These are phyloP conservation scores for Capronia coronata DNA, from an alignment of 2,329 filamentous ascomycete genomes.

Conservation along the genomic window DNA sequence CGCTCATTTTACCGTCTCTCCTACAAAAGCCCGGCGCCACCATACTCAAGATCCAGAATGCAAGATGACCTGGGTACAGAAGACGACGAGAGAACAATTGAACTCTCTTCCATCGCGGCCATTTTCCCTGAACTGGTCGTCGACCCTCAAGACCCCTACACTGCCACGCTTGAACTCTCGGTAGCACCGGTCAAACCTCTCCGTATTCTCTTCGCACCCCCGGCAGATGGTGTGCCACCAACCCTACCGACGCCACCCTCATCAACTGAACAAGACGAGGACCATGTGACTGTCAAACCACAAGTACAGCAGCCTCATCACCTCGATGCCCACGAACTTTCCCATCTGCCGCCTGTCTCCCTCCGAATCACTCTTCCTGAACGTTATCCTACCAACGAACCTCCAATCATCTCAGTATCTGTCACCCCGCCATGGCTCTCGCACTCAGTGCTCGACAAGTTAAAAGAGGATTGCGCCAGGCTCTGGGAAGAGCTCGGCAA, in stretches of 20 bases:
- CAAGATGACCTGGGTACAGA: constrained; percentile 32
- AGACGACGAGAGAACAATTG: constrained; percentile 54
- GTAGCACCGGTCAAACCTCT: constrained; percentile 51
- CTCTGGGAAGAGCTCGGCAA: constrained; percentile 57
- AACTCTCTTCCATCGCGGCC: constrained; percentile 53
- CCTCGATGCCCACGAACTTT: constrained; percentile 38
- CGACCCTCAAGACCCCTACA: constrained; percentile 42
- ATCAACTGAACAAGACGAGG: constrained; percentile 34
- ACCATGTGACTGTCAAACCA: constrained; percentile 19
- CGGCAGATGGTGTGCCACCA: constrained; percentile 33
- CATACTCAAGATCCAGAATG: constrained; percentile 29
- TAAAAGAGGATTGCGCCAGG: constrained; percentile 43
- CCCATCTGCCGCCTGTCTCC: constrained; percentile 51
- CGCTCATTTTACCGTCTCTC: too few species aligned
- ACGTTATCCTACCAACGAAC: constrained; percentile 49
- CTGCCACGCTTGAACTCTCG: constrained; percentile 50
- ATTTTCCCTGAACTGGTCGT: constrained; percentile 57
- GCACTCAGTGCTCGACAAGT: constrained; percentile 36
- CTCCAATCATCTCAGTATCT: constrained; percentile 46
- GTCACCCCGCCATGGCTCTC: constrained; percentile 51
- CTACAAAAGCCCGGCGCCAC: too few species aligned
- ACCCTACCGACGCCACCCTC: constrained; percentile 38
- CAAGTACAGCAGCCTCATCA: constrained; percentile 2
- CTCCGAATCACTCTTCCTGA: constrained; percentile 49
- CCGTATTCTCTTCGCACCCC: constrained; percentile 39